Conservation (phyloP, 2,329 filamentous ascomycete genomes). For the Fusarium ambrosium region DNA sequence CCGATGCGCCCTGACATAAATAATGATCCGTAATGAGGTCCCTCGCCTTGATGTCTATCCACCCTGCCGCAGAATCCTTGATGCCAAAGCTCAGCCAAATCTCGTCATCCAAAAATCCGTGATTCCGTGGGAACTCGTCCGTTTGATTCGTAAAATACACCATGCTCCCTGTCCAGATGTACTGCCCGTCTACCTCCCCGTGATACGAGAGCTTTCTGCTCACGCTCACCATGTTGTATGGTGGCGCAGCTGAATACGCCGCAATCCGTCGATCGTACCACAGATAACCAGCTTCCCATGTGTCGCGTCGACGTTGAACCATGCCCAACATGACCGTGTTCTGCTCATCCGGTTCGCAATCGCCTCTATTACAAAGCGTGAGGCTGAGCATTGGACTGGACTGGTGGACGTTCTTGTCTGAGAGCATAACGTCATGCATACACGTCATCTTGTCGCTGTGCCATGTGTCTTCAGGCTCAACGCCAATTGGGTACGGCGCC, state of each 20-base stretch:
- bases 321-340: conserved; percentile 42
- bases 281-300: conserved; percentile 3
- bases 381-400: conserved; percentile 41
- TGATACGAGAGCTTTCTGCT: conserved; percentile 42
- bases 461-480: conserved; percentile 23
- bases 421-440: conserved; percentile 36
- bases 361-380: conserved; percentile 38
- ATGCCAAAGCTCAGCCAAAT: conserved; percentile 43
- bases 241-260: conserved; percentile 32
- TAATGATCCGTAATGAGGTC: conserved; percentile 39
- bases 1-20: conserved; percentile 32
- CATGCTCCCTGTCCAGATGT: conserved; percentile 41
- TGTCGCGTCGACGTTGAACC: conserved; percentile 37
- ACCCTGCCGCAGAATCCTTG: conserved; percentile 37
- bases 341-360: conserved; percentile 26
- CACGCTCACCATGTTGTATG: conserved; percentile 41
- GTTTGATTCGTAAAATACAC: conserved; percentile 33
- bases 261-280: conserved; percentile 42
- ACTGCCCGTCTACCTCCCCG: conserved; percentile 33
- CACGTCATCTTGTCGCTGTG: conserved; percentile 29
- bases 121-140: conserved; percentile 20
- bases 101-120: conserved; percentile 40
- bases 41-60: conserved; percentile 38
- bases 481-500: conserved; percentile 27
- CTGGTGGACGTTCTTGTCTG: conserved; percentile 35